Percentiles rank a stretch among this genome's conserved stretches.
Evolutionary conservation across 2,329 filamentous ascomycete genomes (phyloP).

Genomic region (Neurospora sp.): DNA sequence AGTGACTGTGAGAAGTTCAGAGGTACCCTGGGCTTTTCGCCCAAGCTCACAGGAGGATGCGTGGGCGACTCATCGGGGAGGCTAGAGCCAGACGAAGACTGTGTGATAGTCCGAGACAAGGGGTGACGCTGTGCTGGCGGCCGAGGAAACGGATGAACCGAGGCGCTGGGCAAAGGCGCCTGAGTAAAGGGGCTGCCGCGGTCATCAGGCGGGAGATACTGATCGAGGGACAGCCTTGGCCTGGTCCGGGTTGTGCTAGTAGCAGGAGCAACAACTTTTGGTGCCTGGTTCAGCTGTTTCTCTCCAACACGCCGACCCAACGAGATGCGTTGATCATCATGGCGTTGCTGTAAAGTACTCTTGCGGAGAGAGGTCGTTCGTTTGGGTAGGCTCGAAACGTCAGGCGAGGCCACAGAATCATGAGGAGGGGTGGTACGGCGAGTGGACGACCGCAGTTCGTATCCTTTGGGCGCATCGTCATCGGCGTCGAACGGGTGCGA

Average conservation of each 20-base stretch:
- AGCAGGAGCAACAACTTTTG: constrained; percentile 45
- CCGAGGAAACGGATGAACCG: constrained; percentile 38
- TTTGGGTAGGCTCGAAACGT: constrained; percentile 39
- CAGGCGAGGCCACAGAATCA: not conserved
- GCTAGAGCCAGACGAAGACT: constrained; percentile 76
- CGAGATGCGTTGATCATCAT: constrained; percentile 52
- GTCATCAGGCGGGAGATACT: constrained; percentile 54
- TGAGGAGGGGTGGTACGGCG: not conserved
- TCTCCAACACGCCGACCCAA: constrained; percentile 51
- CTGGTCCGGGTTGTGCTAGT: constrained; percentile 42
- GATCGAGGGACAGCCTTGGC: constrained; percentile 69
- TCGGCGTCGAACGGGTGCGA: constrained; percentile 37
- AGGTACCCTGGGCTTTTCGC: constrained; percentile 38
- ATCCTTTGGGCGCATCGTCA: constrained; percentile 35
- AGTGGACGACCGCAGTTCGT: constrained; percentile 31
- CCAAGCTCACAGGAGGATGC: constrained; percentile 45
- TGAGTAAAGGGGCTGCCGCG: constrained; percentile 58
- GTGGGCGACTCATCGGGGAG: constrained; percentile 62
- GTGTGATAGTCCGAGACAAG: constrained; percentile 75
- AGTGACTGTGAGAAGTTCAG: constrained; percentile 65
- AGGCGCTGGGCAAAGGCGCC: constrained; percentile 41
- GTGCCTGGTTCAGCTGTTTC: constrained; percentile 41
- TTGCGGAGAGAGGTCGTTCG: constrained; percentile 70
- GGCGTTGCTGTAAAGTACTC: constrained; percentile 79
- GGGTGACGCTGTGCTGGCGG: constrained; percentile 59